Percentiles rank a stretch among this genome's conserved stretches.
phyloP scores from a whole-genome alignment of 2,329 filamentous ascomycete species.

The Teratosphaeria zuluensis region DNA sequence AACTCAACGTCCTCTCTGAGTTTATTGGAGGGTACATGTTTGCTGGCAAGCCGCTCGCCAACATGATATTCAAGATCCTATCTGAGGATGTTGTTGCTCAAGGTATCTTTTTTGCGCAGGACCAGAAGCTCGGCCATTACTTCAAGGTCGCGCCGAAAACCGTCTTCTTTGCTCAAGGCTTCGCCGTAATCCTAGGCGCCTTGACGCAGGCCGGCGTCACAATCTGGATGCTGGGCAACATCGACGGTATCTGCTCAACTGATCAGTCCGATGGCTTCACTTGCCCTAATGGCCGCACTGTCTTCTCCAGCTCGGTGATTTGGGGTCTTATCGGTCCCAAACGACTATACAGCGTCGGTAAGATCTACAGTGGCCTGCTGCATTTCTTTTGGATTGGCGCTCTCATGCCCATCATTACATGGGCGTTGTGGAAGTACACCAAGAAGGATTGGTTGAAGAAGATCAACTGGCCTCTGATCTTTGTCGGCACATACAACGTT shows the following conservation, averaged over 20 bases:
- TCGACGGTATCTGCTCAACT: slow-evolving; percentile 32
- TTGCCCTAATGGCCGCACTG: slow-evolving; percentile 37
- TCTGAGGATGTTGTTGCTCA: slow-evolving; percentile 26
- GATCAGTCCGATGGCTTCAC: slow-evolving; percentile 39
- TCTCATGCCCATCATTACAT: slow-evolving; percentile 35
- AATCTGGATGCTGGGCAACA: slow-evolving; percentile 37
- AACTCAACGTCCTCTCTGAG: slow-evolving; percentile 35
- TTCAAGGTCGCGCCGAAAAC: slow-evolving; percentile 31
- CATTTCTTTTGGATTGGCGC: slow-evolving; percentile 45
- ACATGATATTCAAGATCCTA: slow-evolving; percentile 23
- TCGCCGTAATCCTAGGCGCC: slow-evolving; percentile 34
- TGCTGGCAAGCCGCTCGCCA: slow-evolving; percentile 28
- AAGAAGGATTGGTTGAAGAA: slow-evolving; percentile 16
- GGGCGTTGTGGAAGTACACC: slow-evolving; percentile 30
- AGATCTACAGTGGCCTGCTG: slow-evolving; percentile 38
- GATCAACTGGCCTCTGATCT: slow-evolving; percentile 53
- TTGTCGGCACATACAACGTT: slow-evolving; percentile 47
- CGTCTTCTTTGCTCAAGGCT: slow-evolving; percentile 38
- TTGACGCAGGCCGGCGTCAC: slow-evolving; percentile 37
- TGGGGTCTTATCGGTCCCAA: slow-evolving; percentile 40
- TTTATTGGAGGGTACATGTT: slow-evolving; percentile 43
- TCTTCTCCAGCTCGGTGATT: slow-evolving; percentile 34
- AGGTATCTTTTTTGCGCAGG: slow-evolving; percentile 10
- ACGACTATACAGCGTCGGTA: slow-evolving; percentile 38
- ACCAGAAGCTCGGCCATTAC: slow-evolving; percentile 28